Evolutionary conservation across 2,329 filamentous ascomycete species (phyloP).

Genomic region (Venturia effusa): DNA sequence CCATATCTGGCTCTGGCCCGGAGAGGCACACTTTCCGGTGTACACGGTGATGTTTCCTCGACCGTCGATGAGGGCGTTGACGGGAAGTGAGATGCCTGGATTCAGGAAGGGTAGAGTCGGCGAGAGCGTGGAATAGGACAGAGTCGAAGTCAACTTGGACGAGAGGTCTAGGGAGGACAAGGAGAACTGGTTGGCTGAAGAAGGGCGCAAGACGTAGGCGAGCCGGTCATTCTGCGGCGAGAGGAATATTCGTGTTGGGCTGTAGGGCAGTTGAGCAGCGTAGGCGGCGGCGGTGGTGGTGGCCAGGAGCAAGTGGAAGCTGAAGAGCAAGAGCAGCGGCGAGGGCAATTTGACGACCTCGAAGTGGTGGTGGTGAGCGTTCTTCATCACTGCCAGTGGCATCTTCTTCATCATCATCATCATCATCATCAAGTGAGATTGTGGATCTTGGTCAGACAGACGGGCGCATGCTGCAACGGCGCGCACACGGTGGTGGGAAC

Average conservation of each 20-base stretch:
- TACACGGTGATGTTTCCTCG: slow-evolving; percentile 64
- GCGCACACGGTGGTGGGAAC: too few species aligned
- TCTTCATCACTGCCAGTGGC: too few species aligned
- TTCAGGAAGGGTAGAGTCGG: slow-evolving; percentile 53
- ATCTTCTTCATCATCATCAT: too few species aligned
- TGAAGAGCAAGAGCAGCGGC: slow-evolving; percentile 2
- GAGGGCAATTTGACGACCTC: background rate
- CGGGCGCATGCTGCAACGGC: background rate
- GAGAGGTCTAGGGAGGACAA: slow-evolving; percentile 59
- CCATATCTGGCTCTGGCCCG: slow-evolving; percentile 52
- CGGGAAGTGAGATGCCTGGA: slow-evolving; percentile 42
- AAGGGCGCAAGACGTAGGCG: slow-evolving; percentile 60
- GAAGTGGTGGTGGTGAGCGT: too few species aligned
- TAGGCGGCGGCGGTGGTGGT: background rate
- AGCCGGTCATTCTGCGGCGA: slow-evolving; percentile 39
- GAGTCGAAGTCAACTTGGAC: slow-evolving; percentile 38
- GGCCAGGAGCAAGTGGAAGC: too few species aligned
- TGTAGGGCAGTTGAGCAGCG: slow-evolving; percentile 53
- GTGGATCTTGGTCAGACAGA: too few species aligned
- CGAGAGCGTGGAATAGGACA: slow-evolving; percentile 39
- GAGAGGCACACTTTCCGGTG: slow-evolving; percentile 56
- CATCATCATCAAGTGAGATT: too few species aligned
- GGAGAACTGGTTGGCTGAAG: slow-evolving; percentile 35
- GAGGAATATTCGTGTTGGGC: slow-evolving; percentile 62
- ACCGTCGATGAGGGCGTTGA: slow-evolving; percentile 55